These are phyloP conservation scores for Elsinoe necatrix DNA, from an alignment of 2,329 filamentous ascomycete species.

Conservation along the genomic window DNA sequence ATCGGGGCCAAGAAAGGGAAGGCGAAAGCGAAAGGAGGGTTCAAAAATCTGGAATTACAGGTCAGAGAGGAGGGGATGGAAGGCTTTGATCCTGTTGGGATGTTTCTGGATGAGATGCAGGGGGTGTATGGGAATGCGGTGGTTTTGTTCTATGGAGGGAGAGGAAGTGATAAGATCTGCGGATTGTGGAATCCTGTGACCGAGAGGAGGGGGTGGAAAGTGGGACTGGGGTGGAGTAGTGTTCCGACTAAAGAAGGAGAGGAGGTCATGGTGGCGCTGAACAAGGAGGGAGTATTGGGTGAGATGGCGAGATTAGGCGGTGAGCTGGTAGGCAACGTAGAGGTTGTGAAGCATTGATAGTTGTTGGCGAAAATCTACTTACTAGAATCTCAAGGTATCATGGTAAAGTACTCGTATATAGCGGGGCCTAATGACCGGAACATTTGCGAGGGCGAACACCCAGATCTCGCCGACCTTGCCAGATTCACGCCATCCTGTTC, in stretches of 20 bases:
- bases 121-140: constrained; percentile 59
- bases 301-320: constrained; percentile 61
- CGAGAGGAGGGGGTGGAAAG: constrained; percentile 54
- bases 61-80: constrained; percentile 43
- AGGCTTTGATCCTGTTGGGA: constrained; percentile 51
- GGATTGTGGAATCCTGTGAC: constrained; percentile 57
- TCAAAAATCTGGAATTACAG: constrained; percentile 64
- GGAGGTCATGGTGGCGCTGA: constrained; percentile 50
- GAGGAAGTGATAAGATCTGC: constrained; percentile 49
- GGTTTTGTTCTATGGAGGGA: constrained; percentile 68
- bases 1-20: constrained; percentile 34
- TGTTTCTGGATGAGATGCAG: constrained; percentile 61
- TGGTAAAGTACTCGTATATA: no score
- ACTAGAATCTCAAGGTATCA: no score
- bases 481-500: no score
- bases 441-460: no score
- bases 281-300: constrained; percentile 57
- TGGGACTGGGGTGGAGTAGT: constrained; percentile 61
- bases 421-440: no score
- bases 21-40: constrained; percentile 45
- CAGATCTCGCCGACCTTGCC: no score
- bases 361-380: not conserved
- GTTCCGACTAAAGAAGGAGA: constrained; percentile 41
- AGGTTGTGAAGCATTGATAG: constrained; percentile 34
- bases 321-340: constrained; percentile 58